These are phyloP conservation scores for Prunus mira DNA, from an alignment of 306 rosid species.

Conservation along the genomic window DNA sequence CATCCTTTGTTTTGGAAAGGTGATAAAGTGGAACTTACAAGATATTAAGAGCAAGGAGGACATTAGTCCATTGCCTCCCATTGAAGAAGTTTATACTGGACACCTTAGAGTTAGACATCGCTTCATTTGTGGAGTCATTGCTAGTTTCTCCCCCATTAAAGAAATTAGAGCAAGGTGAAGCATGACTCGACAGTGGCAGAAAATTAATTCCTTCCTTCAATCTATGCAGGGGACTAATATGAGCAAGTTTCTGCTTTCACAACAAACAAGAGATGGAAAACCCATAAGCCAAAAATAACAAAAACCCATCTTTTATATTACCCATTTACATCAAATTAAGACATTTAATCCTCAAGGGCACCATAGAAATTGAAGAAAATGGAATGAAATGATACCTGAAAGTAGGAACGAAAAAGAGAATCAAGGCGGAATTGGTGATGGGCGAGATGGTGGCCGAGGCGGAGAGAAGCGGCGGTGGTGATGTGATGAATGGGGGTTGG, in stretches of 20 bases:
- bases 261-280: not conserved
- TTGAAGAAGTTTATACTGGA: conserved; percentile 37
- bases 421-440: conserved; percentile 39
- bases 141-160: conserved; percentile 52
- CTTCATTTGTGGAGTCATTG: conserved; percentile 36
- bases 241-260: conserved; percentile 43
- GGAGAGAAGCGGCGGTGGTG: conserved; percentile 60
- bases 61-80: conserved; percentile 66
- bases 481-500: conserved; percentile 29
- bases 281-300: conserved; percentile 2
- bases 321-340: not conserved
- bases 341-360: too few relatives aligned
- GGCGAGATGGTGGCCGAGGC: conserved; percentile 45
- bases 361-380: not conserved
- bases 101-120: conserved; percentile 35
- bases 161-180: conserved; percentile 51
- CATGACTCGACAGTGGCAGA: conserved; percentile 34
- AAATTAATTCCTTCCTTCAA: conserved; percentile 26
- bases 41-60: conserved; percentile 76
- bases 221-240: conserved; percentile 31
- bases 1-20: not conserved
- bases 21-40: conserved; percentile 52
- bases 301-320: not conserved
- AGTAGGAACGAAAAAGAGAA: conserved; percentile 43
- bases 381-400: conserved; percentile 40